Evolutionary conservation across 441 rosid species (phyloP).

Genomic region (Geranium incanum): DNA sequence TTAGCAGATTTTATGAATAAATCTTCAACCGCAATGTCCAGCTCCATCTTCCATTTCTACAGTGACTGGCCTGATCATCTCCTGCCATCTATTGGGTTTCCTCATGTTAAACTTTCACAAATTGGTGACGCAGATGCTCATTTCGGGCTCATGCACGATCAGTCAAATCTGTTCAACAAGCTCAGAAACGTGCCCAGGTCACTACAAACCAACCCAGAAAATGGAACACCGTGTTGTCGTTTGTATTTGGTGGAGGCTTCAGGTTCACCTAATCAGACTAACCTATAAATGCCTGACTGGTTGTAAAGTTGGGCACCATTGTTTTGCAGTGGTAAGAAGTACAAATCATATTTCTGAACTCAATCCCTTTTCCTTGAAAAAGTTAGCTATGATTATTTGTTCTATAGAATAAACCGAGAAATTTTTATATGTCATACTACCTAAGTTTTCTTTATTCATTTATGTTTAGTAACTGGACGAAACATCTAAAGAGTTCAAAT

Average conservation of each 20-base stretch:
- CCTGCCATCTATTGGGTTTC: conserved; percentile 74
- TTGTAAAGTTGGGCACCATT: background rate
- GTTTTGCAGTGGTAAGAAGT: background rate
- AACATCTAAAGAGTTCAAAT: background rate
- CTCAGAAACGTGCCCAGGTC: conserved; percentile 76
- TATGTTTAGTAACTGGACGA: background rate
- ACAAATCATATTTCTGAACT: background rate
- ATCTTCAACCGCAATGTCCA: conserved; percentile 60
- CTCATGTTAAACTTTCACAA: conserved; percentile 73
- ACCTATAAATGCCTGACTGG: conserved; percentile 21
- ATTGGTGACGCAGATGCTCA: conserved; percentile 89
- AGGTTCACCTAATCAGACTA: conserved; percentile 49
- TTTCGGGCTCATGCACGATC: conserved; percentile 69
- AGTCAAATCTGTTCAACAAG: conserved; percentile 66
- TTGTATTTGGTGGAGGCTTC: conserved; percentile 87
- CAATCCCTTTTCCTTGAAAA: background rate
- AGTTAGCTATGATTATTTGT: background rate
- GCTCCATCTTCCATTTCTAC: conserved; percentile 66
- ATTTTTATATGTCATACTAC: background rate
- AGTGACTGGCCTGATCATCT: conserved; percentile 94
- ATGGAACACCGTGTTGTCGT: conserved; percentile 82
- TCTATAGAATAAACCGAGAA: background rate
- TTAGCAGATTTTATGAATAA: conserved; percentile 92
- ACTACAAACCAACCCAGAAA: conserved; percentile 61
- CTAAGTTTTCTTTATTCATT: background rate